These are phyloP conservation scores for Acanthamoeba lenticulata DNA, from an alignment of 208 protist genomes.

Conservation along the genomic window DNA sequence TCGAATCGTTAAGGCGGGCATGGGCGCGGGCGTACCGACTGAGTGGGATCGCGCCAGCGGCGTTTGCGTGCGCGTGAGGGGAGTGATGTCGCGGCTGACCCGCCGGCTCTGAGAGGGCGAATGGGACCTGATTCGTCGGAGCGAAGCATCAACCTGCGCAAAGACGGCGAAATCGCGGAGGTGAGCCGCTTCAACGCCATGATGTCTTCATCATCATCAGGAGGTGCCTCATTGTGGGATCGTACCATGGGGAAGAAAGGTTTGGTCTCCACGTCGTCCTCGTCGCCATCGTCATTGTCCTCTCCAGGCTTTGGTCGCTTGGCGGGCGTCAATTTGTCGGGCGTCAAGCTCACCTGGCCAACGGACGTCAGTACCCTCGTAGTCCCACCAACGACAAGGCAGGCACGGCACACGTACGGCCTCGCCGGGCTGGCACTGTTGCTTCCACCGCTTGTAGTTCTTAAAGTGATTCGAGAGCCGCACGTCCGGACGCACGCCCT, in stretches of 20 bases:
- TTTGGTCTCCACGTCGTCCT: too few relatives aligned
- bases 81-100: not conserved
- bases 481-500: conserved; percentile 52
- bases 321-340: not conserved
- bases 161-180: too few relatives aligned
- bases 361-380: too few relatives aligned
- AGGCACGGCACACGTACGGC: not conserved
- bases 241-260: too few relatives aligned
- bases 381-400: too few relatives aligned
- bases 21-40: too few relatives aligned
- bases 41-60: too few relatives aligned
- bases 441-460: conserved; percentile 54
- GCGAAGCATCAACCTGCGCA: not conserved
- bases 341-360: not conserved
- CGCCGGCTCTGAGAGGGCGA: not conserved
- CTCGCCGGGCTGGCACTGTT: conserved; percentile 2
- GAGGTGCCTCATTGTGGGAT: too few relatives aligned
- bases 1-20: too few relatives aligned
- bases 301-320: not conserved
- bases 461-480: conserved; percentile 55
- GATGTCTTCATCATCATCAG: too few relatives aligned
- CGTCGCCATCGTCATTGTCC: not conserved
- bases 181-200: too few relatives aligned
- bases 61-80: too few relatives aligned
- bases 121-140: not conserved